Base-by-base conservation (phyloP, 2,329 filamentous ascomycete genomes). In the Acrodontium crateriforme region DNA sequence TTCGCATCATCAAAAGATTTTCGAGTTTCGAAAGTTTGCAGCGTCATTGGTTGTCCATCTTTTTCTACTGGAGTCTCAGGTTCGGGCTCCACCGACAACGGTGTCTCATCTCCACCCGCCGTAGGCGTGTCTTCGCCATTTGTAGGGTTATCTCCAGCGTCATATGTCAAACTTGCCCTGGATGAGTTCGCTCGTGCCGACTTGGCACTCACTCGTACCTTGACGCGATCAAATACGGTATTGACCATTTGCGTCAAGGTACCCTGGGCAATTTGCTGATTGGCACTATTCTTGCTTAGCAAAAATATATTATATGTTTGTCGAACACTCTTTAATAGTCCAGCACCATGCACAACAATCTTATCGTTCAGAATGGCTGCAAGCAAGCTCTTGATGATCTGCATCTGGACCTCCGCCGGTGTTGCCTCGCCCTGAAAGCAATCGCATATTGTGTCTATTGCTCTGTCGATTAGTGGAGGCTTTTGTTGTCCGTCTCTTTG, bases 291-390 rank as follows among this genome's bases (percentile, higher is more conserved):
- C 50, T 89, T 84, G 41, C 87, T 95, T 27, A 95, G 72, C 35
- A 98, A 67, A 55, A 98, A 98, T 44, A 98, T 91, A 61, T 98
- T 98, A 65, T 98, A 98, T 33, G 94, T 92, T 56, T 95, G 83
- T 43, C 89, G 79, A 40, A 98, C 84, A 30, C 89, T 87, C 62
- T 98, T 98, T 40, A 98, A 67, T 37, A 98, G 67, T 38, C 89
- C 91, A 19, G 89, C 87, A 34, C 89, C 89, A 53, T 98, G 89
- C 2, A 98, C 91, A 23, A 98, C 84, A 40, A 95, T 93, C 61
- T 95, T 98, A 62, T 98, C 89, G 51, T 95, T 95, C 39, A 98
- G 63, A 9, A 98, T 89, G 9, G 91, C 91, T 9, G 89, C 85
- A 34, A 98, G 64, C 34, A 98, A 65, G 2, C 89, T 95, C 60